Base-by-base conservation (phyloP, 305 asterid species). In the Rubia peregrina region DNA sequence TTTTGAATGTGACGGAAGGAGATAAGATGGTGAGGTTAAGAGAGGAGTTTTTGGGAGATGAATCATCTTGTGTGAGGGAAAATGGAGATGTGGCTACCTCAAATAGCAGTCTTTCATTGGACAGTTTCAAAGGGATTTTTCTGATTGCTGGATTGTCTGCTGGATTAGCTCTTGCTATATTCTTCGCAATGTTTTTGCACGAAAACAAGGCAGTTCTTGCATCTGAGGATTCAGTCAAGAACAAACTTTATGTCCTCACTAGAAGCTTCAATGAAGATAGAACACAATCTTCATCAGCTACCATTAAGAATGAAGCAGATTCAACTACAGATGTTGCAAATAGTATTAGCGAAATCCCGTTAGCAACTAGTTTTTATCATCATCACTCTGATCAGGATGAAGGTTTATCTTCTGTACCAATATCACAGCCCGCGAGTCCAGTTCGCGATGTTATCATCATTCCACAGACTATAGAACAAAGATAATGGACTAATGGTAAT, bases 121-220 rank as follows among this genome's bases (percentile, higher is more conserved):
- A 82, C 42, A 81, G 82, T 76, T 84, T 84, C 55, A 70, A 56
- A 71, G 89, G 89, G 51, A 80, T 84, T 13, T 84, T 84, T 65
- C 75, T 84, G 13, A 77, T 79, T 62, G 83, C 83, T 56, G 82
- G 79, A 22, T 9, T 78, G 60, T 76, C 86, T 51, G 74, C 82
- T 51, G 64, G 76, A 21, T 72, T 36, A 8, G 86, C 85, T 44
- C 86, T 84, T 9, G 41, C 57, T 36, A 30, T 77, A 71, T 82
- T 61, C 79, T 61, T 82, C 36, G 57, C 72, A 56, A 36, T 38
- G 68, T 81, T 84, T 72, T 41, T 85, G 17, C 65, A 72, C 38
- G 83, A 82, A 71, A 82, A 85, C 55, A 69, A 67, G 57, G 59
- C 70, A 38, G 55, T 84, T 43, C 36, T 84, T 17, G 38, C 70